Evolutionary conservation across 106 monocot species (phyloP).

Genomic region (Amphibolis antarctica): DNA sequence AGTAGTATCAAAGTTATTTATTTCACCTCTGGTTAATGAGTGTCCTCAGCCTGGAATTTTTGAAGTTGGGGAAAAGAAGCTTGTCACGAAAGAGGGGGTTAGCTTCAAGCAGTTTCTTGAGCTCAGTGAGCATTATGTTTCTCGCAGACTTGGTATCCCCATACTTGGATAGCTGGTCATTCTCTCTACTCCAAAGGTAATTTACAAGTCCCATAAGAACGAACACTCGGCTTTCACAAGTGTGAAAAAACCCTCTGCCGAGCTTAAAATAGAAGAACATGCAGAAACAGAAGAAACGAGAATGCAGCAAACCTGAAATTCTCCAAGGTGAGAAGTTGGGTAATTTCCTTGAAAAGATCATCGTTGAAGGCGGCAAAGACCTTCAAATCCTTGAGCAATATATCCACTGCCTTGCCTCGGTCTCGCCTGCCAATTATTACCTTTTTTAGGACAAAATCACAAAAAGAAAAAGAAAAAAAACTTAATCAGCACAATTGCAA

Average conservation of each 20-base stretch:
- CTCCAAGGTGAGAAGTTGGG: conserved; percentile 37
- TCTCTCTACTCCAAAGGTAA: conserved; percentile 58
- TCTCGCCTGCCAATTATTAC: conserved; percentile 28
- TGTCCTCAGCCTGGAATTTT: conserved; percentile 50
- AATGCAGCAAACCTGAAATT: conserved; percentile 62
- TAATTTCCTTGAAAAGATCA: conserved; percentile 47
- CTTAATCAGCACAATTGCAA: neutral
- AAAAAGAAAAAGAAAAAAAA: neutral
- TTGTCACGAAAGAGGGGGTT: conserved; percentile 84
- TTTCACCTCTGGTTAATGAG: conserved; percentile 80
- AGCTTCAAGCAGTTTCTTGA: conserved; percentile 82
- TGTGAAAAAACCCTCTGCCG: too few relatives aligned
- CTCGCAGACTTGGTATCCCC: conserved; percentile 79
- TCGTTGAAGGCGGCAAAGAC: conserved; percentile 36
- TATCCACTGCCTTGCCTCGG: conserved; percentile 32
- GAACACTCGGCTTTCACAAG: too few relatives aligned
- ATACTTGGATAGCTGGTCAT: conserved; percentile 79
- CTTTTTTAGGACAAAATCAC: neutral
- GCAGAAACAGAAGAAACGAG: too few relatives aligned
- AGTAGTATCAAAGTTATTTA: neutral
- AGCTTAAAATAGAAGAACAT: too few relatives aligned
- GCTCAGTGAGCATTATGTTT: conserved; percentile 60
- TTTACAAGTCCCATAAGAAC: neutral
- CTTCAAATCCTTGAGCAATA: conserved; percentile 42
- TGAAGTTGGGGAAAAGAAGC: conserved; percentile 52